Percentiles rank a stretch among this genome's conserved stretches.
Conservation (phyloP, 73 alveolate species). For the Tetrahymena elliotti region DNA sequence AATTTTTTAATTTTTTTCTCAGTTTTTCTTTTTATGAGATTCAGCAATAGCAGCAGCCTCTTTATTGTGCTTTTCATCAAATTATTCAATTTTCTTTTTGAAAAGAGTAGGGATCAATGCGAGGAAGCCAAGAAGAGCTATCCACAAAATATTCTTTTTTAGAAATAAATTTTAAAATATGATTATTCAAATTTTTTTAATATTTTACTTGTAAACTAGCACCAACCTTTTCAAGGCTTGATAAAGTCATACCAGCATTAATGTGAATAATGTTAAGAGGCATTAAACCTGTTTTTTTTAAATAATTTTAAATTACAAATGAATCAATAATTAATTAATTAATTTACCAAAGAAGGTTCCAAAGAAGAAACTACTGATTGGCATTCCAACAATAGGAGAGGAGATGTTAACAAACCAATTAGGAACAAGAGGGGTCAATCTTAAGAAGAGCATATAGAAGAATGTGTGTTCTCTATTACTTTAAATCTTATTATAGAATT, state of each 20-base stretch:
- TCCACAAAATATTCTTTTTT: background rate
- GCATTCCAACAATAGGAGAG: constrained; percentile 71
- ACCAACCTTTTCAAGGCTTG: constrained; percentile 55
- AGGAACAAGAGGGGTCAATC: constrained; percentile 79
- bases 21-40: background rate
- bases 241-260: constrained; percentile 60
- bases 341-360: constrained; percentile 52
- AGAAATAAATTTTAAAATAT: background rate
- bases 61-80: background rate
- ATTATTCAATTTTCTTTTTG: background rate
- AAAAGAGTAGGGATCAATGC: background rate
- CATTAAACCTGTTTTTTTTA: constrained; percentile 49
- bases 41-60: background rate
- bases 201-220: background rate
- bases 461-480: constrained; percentile 53
- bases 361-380: constrained; percentile 49
- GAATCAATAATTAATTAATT: background rate
- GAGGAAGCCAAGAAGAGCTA: background rate
- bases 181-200: background rate
- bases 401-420: constrained; percentile 70
- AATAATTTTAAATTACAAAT: background rate
- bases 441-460: constrained; percentile 66
- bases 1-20: too few species aligned
- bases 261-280: constrained; percentile 71
- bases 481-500: constrained; percentile 38